These are phyloP conservation scores for Cyclostephanos invisitatus DNA, from an alignment of 108 stramenopile species.

Conservation along the genomic window DNA sequence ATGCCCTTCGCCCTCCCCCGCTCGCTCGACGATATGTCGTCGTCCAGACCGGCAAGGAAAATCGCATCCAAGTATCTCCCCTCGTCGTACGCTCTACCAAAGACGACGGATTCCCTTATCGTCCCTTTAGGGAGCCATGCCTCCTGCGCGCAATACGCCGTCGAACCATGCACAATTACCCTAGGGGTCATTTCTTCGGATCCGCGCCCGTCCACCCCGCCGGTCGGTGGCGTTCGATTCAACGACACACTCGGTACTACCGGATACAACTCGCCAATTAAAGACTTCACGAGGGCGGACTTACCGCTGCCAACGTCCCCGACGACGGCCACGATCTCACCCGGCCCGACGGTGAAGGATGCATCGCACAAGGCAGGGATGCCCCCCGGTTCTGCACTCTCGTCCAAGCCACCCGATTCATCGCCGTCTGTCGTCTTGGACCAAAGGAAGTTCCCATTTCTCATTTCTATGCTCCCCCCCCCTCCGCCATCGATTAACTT, in stretches of 20 bases:
- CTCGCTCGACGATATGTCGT: slow-evolving; percentile 51
- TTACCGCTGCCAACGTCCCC: slow-evolving; percentile 92
- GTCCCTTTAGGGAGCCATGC: slow-evolving; percentile 86
- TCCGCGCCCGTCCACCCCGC: background rate
- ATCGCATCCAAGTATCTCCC: slow-evolving; percentile 60
- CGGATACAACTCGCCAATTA: slow-evolving; percentile 88
- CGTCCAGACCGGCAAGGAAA: slow-evolving; percentile 73
- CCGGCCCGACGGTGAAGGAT: slow-evolving; percentile 59
- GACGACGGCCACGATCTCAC: slow-evolving; percentile 83
- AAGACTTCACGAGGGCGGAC: slow-evolving; percentile 68
- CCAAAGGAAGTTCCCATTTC: slow-evolving; percentile 79
- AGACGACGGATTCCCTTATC: slow-evolving; percentile 77
- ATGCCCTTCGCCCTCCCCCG: slow-evolving; percentile 24
- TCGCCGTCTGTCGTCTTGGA: slow-evolving; percentile 16
- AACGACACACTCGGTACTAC: slow-evolving; percentile 61
- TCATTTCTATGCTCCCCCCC: slow-evolving; percentile 69
- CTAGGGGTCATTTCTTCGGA: slow-evolving; percentile 52
- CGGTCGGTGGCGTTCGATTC: slow-evolving; percentile 15
- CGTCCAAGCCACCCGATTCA: slow-evolving; percentile 30
- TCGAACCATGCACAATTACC: slow-evolving; percentile 52
- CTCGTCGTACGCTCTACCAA: slow-evolving; percentile 81
- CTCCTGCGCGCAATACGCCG: slow-evolving; percentile 81
- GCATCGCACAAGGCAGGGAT: slow-evolving; percentile 62
- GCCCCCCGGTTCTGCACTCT: slow-evolving; percentile 20
- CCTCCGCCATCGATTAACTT: slow-evolving; percentile 24